Percentiles rank a stretch among this genome's conserved stretches.
These are phyloP conservation scores for Haplosporangium sp. DNA, from an alignment of 371 early-diverging fungal genomes.

Conservation along the genomic window DNA sequence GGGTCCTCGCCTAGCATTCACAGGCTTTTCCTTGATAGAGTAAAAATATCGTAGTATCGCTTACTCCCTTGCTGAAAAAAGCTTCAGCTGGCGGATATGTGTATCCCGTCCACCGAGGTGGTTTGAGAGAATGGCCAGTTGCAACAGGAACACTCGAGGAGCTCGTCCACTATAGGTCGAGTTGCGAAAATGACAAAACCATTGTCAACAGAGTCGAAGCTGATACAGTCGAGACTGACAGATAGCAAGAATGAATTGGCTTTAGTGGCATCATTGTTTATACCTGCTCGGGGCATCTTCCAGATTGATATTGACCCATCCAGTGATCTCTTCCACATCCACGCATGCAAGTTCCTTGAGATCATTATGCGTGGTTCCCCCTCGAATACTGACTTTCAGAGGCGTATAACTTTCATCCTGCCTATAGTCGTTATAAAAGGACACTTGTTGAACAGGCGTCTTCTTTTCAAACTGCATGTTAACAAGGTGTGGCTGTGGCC, in stretches of 20 bases:
- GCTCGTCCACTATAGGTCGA: slow-evolving; percentile 55
- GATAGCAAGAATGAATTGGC: background rate
- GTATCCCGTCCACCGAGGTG: slow-evolving; percentile 94
- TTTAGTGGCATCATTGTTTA: background rate
- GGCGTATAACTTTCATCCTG: slow-evolving; percentile 97
- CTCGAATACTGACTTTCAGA: slow-evolving; percentile 73
- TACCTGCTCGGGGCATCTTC: slow-evolving; percentile 63
- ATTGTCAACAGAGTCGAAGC: slow-evolving; percentile 9
- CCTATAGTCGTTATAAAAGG: slow-evolving; percentile 80
- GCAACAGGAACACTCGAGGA: slow-evolving; percentile 71
- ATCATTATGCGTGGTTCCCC: slow-evolving; percentile 80
- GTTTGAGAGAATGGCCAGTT: slow-evolving; percentile 84
- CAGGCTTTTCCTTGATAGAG: background rate
- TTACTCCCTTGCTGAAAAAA: slow-evolving; percentile 70
- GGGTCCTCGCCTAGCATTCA: too few species aligned
- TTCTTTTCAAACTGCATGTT: slow-evolving; percentile 67
- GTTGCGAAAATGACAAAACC: background rate
- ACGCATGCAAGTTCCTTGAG: slow-evolving; percentile 67
- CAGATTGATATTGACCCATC: slow-evolving; percentile 78
- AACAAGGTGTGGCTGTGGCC: slow-evolving; percentile 71
- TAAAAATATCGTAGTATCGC: slow-evolving; percentile 1
- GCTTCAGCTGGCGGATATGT: slow-evolving; percentile 84
- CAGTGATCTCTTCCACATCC: slow-evolving; percentile 74
- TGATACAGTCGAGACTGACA: background rate
- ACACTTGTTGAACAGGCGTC: slow-evolving; percentile 70